These are phyloP conservation scores for Xanthoconium purpureum DNA, from an alignment of 768 basidiomycete species.

Conservation along the genomic window DNA sequence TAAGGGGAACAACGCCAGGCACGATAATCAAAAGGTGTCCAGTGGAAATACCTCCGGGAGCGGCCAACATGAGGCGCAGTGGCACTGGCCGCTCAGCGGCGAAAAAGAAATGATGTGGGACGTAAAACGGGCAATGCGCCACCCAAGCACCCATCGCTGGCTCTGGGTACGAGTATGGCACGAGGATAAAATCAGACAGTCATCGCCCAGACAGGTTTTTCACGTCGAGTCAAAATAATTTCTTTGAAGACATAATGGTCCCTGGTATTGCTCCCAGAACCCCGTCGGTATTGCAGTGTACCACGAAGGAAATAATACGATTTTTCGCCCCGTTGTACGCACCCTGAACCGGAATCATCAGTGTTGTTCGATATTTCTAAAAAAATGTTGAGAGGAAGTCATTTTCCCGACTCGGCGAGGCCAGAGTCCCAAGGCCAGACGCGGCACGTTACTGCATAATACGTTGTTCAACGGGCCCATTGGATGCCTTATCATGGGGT, in stretches of 20 bases:
- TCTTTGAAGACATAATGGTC: neutral
- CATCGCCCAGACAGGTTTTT: neutral
- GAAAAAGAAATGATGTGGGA: neutral
- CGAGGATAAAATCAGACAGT: neutral
- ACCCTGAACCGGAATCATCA: too few species aligned
- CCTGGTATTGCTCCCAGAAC: neutral
- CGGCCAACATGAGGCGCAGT: constrained; percentile 1
- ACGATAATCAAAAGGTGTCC: too few species aligned
- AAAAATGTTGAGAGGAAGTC: too few species aligned
- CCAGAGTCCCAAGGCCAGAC: too few species aligned
- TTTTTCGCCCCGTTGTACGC: neutral
- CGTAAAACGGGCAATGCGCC: neutral
- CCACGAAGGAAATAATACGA: neutral
- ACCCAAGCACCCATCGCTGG: neutral
- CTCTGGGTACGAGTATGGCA: neutral
- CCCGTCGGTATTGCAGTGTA: neutral
- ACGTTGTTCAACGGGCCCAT: too few species aligned
- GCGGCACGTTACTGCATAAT: too few species aligned
- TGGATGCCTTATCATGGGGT: too few species aligned
- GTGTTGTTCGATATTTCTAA: too few species aligned
- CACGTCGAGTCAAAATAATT: neutral
- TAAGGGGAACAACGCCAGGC: neutral
- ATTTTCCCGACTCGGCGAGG: too few species aligned
- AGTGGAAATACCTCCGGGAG: neutral
- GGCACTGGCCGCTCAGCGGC: neutral